Base-by-base conservation (phyloP, 2,329 filamentous ascomycete species). In the Curvularia lunata region DNA sequence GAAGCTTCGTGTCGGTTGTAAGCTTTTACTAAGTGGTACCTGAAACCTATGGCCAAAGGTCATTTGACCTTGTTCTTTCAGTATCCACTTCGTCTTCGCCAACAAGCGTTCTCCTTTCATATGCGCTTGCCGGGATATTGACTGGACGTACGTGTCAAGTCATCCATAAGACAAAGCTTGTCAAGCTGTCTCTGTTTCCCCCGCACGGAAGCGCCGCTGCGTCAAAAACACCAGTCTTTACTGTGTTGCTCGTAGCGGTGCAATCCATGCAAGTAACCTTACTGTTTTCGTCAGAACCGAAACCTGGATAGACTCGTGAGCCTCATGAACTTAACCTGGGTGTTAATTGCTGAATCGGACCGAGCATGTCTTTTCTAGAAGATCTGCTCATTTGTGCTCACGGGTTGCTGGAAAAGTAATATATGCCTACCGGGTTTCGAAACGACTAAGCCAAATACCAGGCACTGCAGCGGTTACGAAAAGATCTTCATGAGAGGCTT, bases 351-450 rank as follows among this genome's bases (percentile, higher is more conserved):
- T 37, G 48, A 58, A 59, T 40, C 37, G 54, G 64, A 27, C 58
- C 65, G 58, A 62, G 45, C 27, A 30, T 16, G 18, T 47, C 43
- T 56, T 56, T 69, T 65, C 66, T 70, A 52, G 68, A 70, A 72
- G 48, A 50, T 61, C 68, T 57, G 45, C 47, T 50, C 57, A 42
- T 47, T 52, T 63, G 47, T 61, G 54, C 51, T 41, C 53, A 48
- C 37, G 43, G 59, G 52, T 53, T 54, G 57, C 62, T 56, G 51
- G 45, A 52, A 19, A 30, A 42, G 53, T 46, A 67, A 67, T 70
- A 54, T 73, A 65, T 51, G 43, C 16, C 27, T 52, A 55, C 67
- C 64, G 40, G 64, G 65, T 55, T 66, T 13, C 61, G 54, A 66
- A 64, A 65, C 68, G 43, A 58, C 53, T 52, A 61, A 41, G 57